A percentile compares a stretch with the other conserved stretches of the same genome.
phyloP scores from a whole-genome alignment of 345 rosid species.

The Aegle marmelos region DNA sequence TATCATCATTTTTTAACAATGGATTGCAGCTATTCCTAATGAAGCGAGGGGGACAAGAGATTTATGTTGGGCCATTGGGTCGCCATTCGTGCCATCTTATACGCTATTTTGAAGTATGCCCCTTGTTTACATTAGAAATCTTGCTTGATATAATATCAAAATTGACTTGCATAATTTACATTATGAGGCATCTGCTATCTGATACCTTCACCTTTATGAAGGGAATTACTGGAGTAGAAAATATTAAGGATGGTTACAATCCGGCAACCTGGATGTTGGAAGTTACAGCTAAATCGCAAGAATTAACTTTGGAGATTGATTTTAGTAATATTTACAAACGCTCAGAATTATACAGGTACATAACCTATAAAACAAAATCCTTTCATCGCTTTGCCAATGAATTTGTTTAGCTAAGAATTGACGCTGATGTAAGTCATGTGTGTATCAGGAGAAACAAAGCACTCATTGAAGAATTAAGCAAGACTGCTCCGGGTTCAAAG shows the following conservation, averaged over 20 bases:
- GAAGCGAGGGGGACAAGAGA: too few species aligned
- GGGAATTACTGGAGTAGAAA: conserved; percentile 55
- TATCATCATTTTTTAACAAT: neutral
- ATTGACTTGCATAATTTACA: neutral
- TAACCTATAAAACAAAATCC: neutral
- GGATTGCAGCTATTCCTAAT: neutral
- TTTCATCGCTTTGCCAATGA: neutral
- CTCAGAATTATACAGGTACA: conserved; percentile 54
- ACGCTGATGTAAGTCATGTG: neutral
- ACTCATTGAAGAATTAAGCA: conserved; percentile 53
- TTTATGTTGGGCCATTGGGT: too few species aligned
- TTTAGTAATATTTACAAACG: conserved; percentile 22
- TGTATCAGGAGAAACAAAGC: conserved; percentile 67
- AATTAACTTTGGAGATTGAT: conserved; percentile 53
- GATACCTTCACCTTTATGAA: conserved; percentile 4
- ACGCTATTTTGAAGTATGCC: conserved; percentile 66
- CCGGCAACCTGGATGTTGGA: conserved; percentile 96
- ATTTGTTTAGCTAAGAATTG: neutral
- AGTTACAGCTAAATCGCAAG: conserved; percentile 57
- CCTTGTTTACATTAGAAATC: neutral
- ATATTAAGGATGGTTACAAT: conserved; percentile 69
- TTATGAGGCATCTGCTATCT: neutral
- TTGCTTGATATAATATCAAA: neutral
- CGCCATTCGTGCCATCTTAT: conserved; percentile 37
- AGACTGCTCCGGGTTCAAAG: conserved; percentile 54